Base-by-base conservation (phyloP, 192 early-diverging fungal species). In the Gamsiella multidivaricata region DNA sequence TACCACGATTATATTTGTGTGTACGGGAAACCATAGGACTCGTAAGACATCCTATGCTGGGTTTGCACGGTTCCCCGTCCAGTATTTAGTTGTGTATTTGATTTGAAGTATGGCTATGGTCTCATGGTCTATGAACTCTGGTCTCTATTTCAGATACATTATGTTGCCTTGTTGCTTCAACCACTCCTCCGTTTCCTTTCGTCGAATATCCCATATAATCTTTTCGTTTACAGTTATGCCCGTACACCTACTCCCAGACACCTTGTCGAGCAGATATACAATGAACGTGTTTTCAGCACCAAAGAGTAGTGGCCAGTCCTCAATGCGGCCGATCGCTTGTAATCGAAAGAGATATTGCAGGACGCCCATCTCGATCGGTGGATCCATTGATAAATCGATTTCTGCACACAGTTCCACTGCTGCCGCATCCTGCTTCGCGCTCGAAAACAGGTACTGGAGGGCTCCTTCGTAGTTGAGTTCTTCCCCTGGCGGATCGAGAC, bases 271-370 rank as follows among this genome's bases (percentile, higher is more conserved):
- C 37, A 78, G 14, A 33, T 78, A 36, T 3, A 54, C 3, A 34
- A 78, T 69, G 47, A 78, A 78, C 18, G 66, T 53, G 20, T 69
- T 78, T 7, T 39, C 65, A 0, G 32, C 4, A 2, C 74, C 74
- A 64, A 78, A 78, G 34, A 78, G 32, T 37, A 68, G 3, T 0
- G 74, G 74, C 74, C 74, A 78, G 2, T 78, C 74, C 10, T 51
- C 4, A 1, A 78, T 34, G 1, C 65, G 51, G 1, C 65, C 74
- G 7, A 78, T 41, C 0, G 46, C 54, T 18, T 78, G 36, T 43
- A 78, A 20, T 20, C 74, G 65, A 31, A 69, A 63, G 1, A 78
- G 54, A 32, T 78, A 78, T 39, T 25, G 49, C 18, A 78, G 23
- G 0, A 78, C 34, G 0, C 74, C 74, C 5, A 47, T 36, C 18